A percentile compares a stretch with the other conserved stretches of the same genome.
These are phyloP conservation scores for Synchytrium microbalum DNA, from an alignment of 371 early-diverging fungal species.

Conservation along the genomic window DNA sequence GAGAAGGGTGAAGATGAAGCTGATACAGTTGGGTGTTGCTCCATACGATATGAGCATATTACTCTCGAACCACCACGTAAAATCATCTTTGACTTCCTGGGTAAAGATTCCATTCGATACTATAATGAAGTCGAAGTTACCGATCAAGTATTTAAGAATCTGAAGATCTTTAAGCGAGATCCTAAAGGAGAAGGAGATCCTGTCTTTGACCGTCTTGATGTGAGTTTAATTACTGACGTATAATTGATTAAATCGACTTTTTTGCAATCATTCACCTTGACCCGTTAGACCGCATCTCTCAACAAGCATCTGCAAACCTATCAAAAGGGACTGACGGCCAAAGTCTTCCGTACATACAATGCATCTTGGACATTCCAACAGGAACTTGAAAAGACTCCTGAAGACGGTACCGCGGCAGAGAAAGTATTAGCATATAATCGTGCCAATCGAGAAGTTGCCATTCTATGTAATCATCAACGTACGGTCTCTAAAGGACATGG, in stretches of 20 bases:
- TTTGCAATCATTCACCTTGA: not conserved
- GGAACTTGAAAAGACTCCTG: slow-evolving; percentile 64
- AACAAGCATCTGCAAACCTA: slow-evolving; percentile 80
- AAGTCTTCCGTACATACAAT: slow-evolving; percentile 98
- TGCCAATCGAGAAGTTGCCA: slow-evolving; percentile 92
- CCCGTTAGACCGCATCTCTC: slow-evolving; percentile 52
- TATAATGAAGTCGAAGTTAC: slow-evolving; percentile 78
- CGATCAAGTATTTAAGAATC: slow-evolving; percentile 83
- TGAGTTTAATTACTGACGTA: slow-evolving; percentile 26
- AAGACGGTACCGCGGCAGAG: slow-evolving; percentile 64
- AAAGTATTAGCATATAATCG: slow-evolving; percentile 91
- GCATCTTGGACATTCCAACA: slow-evolving; percentile 91
- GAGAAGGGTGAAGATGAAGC: slow-evolving; percentile 95
- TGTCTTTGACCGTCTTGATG: slow-evolving; percentile 85
- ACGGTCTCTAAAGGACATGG: slow-evolving; percentile 74
- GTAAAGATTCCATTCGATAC: slow-evolving; percentile 96
- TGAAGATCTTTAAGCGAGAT: slow-evolving; percentile 74
- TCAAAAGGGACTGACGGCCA: slow-evolving; percentile 93
- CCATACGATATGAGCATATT: slow-evolving; percentile 88
- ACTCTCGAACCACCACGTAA: slow-evolving; percentile 53
- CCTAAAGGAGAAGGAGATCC: slow-evolving; percentile 63
- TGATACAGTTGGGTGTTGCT: slow-evolving; percentile 98
- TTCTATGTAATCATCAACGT: slow-evolving; percentile 96
- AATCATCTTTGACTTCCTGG: slow-evolving; percentile 91
- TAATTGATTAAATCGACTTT: not conserved